Conservation (phyloP, 768 basidiomycete genomes). For the Boletus subcaerulescens region DNA sequence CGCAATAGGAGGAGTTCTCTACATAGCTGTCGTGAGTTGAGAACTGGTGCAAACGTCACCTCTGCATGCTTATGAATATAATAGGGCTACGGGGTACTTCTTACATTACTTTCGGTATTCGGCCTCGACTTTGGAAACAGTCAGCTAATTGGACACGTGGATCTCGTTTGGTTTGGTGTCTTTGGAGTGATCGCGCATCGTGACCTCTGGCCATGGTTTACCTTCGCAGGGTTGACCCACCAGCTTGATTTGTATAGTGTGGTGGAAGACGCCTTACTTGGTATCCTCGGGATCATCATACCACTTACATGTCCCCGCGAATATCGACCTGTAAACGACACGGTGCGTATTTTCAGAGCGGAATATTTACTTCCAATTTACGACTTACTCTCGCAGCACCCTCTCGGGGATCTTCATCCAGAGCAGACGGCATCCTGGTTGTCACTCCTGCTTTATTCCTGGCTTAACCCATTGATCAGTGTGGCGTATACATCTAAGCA, state of each 20-base stretch:
- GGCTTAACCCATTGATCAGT: slow-evolving; percentile 49
- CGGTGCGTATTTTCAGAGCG: background rate
- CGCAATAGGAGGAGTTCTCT: background rate
- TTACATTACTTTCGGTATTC: slow-evolving; percentile 1
- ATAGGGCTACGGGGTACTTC: slow-evolving; percentile 7
- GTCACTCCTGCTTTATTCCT: slow-evolving; percentile 42
- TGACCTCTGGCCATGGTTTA: slow-evolving; percentile 11
- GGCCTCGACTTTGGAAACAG: background rate
- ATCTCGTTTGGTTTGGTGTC: background rate
- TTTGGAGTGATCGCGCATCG: slow-evolving; percentile 1
- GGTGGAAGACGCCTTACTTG: background rate
- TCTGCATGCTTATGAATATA: background rate
- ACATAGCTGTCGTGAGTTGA: slow-evolving; percentile 3
- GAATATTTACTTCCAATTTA: background rate
- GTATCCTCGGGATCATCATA: slow-evolving; percentile 5
- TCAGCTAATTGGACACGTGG: slow-evolving; percentile 15
- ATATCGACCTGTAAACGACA: background rate
- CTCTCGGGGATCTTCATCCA: slow-evolving; percentile 23
- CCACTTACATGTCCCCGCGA: slow-evolving; percentile 4
- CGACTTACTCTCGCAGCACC: slow-evolving; percentile 7
- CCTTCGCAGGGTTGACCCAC: background rate
- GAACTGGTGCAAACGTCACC: background rate
- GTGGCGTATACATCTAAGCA: slow-evolving; percentile 40
- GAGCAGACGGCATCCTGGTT: slow-evolving; percentile 40
- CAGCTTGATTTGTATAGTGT: background rate